Evolutionary conservation across 495 filamentous ascomycete genomes (phyloP).

Genomic region (Pyronema domesticum): DNA sequence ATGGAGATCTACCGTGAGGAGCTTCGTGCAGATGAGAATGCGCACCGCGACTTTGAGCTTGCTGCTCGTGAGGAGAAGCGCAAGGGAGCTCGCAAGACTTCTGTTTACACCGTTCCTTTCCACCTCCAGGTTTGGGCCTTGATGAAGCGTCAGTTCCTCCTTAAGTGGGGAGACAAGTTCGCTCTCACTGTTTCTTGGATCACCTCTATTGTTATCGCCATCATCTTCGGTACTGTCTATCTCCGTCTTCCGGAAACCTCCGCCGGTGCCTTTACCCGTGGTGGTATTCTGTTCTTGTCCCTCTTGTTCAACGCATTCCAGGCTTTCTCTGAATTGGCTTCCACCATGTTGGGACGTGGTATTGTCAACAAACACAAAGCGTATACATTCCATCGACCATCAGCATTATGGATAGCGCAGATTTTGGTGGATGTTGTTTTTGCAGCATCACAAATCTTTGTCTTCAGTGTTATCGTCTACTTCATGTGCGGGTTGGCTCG

Average conservation of each 20-base stretch:
- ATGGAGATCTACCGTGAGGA: constrained; percentile 47
- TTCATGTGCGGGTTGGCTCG: constrained; percentile 55
- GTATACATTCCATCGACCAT: constrained; percentile 62
- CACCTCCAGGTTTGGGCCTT: constrained; percentile 64
- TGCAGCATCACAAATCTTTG: constrained; percentile 43
- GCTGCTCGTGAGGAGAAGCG: constrained; percentile 64
- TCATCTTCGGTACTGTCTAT: constrained; percentile 64
- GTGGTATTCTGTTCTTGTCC: constrained; percentile 57
- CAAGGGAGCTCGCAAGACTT: constrained; percentile 43
- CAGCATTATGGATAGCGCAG: constrained; percentile 62
- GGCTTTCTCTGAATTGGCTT: constrained; percentile 53
- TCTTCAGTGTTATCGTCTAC: constrained; percentile 62
- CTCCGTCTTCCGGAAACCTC: constrained; percentile 47
- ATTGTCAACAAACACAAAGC: constrained; percentile 66
- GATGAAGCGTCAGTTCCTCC: constrained; percentile 63
- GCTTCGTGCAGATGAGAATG: constrained; percentile 42
- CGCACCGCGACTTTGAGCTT: constrained; percentile 56
- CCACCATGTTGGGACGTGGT: constrained; percentile 52
- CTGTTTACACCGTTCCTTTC: constrained; percentile 67
- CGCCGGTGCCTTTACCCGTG: constrained; percentile 56
- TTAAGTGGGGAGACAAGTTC: constrained; percentile 63
- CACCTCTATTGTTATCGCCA: constrained; percentile 55
- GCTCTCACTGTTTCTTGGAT: constrained; percentile 57
- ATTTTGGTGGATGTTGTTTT: constrained; percentile 64
- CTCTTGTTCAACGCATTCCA: constrained; percentile 68